Evolutionary conservation across 805 yeast species (phyloP).

Genomic region (Starmerella potacharoeniae): DNA sequence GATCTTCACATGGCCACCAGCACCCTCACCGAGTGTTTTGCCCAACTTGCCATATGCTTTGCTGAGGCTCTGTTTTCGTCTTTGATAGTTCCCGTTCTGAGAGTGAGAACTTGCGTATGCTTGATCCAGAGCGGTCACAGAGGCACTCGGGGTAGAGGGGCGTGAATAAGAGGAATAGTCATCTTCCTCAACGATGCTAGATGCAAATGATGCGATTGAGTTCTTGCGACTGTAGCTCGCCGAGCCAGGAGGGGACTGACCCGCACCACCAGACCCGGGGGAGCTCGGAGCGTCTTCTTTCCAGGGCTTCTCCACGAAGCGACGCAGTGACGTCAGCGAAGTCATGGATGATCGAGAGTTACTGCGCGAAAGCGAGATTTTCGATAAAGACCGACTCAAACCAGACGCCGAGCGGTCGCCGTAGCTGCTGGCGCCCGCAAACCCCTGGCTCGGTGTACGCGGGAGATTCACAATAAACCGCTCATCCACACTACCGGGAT

Average conservation of each 20-base stretch:
- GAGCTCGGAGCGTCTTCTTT: slow-evolving; percentile 20
- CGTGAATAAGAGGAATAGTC: slow-evolving; percentile 8
- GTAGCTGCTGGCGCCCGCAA: slow-evolving; percentile 1
- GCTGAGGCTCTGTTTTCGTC: slow-evolving; percentile 6
- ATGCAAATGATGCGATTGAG: slow-evolving; percentile 26
- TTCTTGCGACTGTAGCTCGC: slow-evolving; percentile 22
- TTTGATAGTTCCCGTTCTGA: slow-evolving; percentile 1
- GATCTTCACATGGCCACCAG: slow-evolving; percentile 81
- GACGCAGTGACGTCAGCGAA: slow-evolving; percentile 33
- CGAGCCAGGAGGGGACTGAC: slow-evolving; percentile 7
- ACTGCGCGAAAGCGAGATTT: slow-evolving; percentile 19
- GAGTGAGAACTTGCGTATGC: slow-evolving; percentile 10
- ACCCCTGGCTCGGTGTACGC: slow-evolving; percentile 34
- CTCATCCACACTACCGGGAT: slow-evolving; percentile 45
- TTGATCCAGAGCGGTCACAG: slow-evolving; percentile 10
- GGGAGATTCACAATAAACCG: slow-evolving; percentile 76
- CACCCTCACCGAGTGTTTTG: slow-evolving; percentile 85
- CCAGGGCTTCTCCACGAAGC: slow-evolving; percentile 38
- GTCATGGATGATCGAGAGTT: slow-evolving; percentile 30
- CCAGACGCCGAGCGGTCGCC: slow-evolving; percentile 20
- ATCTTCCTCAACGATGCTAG: slow-evolving; percentile 23
- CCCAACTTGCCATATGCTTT: slow-evolving; percentile 74
- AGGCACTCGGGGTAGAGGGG: slow-evolving; percentile 4
- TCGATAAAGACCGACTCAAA: slow-evolving; percentile 19
- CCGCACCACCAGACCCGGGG: slow-evolving; percentile 17